Conservation (phyloP, 305 asterid genomes). For the Stenogyne calaminthoides region DNA sequence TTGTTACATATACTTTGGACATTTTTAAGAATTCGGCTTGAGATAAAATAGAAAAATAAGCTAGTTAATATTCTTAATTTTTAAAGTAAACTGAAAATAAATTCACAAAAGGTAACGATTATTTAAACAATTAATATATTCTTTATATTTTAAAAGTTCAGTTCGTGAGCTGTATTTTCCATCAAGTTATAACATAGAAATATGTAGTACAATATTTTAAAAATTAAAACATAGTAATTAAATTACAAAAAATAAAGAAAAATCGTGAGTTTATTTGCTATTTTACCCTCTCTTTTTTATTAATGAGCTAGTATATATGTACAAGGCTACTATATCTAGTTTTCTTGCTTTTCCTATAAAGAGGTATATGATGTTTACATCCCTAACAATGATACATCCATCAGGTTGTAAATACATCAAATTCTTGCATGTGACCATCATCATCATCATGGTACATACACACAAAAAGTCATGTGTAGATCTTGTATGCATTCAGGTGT, state of each 20-base stretch:
- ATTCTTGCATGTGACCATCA: conserved; percentile 45
- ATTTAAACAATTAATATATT: too few relatives aligned
- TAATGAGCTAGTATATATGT: conserved; percentile 1
- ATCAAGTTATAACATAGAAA: too few relatives aligned
- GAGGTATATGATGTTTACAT: conserved; percentile 23
- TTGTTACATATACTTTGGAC: too few relatives aligned
- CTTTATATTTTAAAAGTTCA: too few relatives aligned
- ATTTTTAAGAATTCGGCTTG: too few relatives aligned
- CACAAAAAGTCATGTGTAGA: neutral
- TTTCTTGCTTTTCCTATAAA: conserved; percentile 30
- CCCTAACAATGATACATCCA: conserved; percentile 19
- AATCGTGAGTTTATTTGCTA: neutral
- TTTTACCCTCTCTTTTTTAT: neutral
- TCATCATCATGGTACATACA: conserved; percentile 33
- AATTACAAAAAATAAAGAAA: too few relatives aligned
- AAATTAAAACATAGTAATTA: too few relatives aligned
- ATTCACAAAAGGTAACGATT: too few relatives aligned
- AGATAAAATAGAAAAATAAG: too few relatives aligned
- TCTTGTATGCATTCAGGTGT: conserved; percentile 20
- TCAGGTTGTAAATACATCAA: conserved; percentile 23
- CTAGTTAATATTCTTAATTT: too few relatives aligned
- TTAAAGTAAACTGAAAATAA: too few relatives aligned
- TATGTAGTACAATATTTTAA: too few relatives aligned
- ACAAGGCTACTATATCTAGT: conserved; percentile 18
- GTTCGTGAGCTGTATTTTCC: neutral